Evolutionary conservation across 495 filamentous ascomycete genomes (phyloP), one percentile per base, ranked within the genome.

Genomic region (Aspergillus heteromorphus): DNA sequence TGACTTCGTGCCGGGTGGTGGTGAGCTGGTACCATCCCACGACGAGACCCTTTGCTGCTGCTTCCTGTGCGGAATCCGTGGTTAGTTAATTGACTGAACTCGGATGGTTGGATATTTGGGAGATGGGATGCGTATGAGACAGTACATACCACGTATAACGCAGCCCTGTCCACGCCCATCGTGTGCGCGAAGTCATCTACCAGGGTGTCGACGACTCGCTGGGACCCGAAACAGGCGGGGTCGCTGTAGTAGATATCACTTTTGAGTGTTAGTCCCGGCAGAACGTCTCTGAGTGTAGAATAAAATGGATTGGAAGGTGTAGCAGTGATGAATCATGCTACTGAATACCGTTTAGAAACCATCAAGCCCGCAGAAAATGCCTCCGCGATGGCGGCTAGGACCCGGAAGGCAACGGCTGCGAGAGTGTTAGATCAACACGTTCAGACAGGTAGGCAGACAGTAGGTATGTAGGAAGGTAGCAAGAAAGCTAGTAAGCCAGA

Each of bases 191-290:
- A 71, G 56, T 92, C 89, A 61, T 98, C 91, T 2, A 97, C 78
- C 54, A 92, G 81, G 1, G 72, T 69, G 61, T 97, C 84, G 0
- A 97, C 90, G 5, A 85, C 79, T 14, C 61, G 60, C 61, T 97
- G 95, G 21, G 76, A 87, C 36, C 77, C 77, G 67, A 97, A 98
- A 1, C 93, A 79, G 38, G 82, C 79, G 0, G 88, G 85, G 59
- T 96, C 82, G 51, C 87, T 86, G 65, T 98, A 98, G 69, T 89
- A 98, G 13, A 98, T 88, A 55, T 93, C 91, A 61, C 93, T 95
- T 51, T 1, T 7, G 21, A 36, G 7, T 5, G 23, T 53, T 34
- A 34, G 36, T n/a, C n/a, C n/a, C n/a, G n/a, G n/a, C n/a, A n/a
- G n/a, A n/a, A n/a, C n/a, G n/a, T n/a, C n/a, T n/a, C n/a, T n/a